Base-by-base conservation (phyloP, 257 asterid species). In the Rehmannia glutinosa region DNA sequence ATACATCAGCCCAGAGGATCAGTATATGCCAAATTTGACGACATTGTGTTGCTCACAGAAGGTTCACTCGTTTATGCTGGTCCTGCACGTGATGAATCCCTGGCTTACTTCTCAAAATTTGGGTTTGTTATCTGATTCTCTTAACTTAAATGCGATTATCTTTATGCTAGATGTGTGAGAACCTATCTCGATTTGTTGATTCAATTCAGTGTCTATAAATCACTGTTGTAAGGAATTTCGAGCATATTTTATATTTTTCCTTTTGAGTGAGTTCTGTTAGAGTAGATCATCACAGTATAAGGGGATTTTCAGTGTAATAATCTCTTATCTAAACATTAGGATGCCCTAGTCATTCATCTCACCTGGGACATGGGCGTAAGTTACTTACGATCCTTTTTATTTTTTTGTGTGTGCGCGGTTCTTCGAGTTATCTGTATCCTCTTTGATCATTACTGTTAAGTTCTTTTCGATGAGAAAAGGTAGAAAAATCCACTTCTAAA, bases 1-100 rank as follows among this genome's bases (percentile, higher is more conserved):
- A 93, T 93, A 76, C 99, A 93, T 83, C 99, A 93, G 82, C 96
- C 99, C 42, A 83, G 99, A 85, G 93, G 99, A 30, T 93, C 99
- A 20, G 94, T 93, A 11, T 93, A 93, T 78, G 88, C 83, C 54
- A 93, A 93, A 85, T 93, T 93, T 75, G 99, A 93, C 39, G 99
- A 93, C 85, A 85, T 93, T 56, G 73, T 88, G 78, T 83, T 93
- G 79, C 87, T 93, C 76, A 76, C 97, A 54, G 92, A 85, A 83
- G 97, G 99, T 65, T 73, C 96, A 35, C 91, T 90, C 73, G 89
- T 88, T 51, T 93, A 90, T 71, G 84, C 96, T 66, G 99, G 99
- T 70, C 97, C 96, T 52, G 99, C 99, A 30, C 78, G 74, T 24
- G 89, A 83, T 69, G 92, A 88, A 77, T 75, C 86, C 46, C 71